A percentile compares a stretch with the other conserved stretches of the same genome.
phyloP scores from a whole-genome alignment of 202 grass and related monocot genomes.

The Dendrocalamus latiflorus region DNA sequence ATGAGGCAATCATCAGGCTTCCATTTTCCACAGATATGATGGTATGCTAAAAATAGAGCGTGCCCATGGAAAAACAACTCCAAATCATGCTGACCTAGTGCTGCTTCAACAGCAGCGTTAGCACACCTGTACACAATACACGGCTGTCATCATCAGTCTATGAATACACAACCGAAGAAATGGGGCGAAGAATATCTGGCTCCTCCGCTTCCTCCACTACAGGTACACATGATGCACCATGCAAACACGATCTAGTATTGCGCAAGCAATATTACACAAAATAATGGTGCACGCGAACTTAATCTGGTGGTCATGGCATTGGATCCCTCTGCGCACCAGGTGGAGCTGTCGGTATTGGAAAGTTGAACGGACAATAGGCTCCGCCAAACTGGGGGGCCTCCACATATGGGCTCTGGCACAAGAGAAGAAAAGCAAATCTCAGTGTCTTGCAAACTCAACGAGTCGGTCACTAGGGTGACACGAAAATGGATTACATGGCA shows the following conservation, averaged over 20 bases:
- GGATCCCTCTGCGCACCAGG: slow-evolving; percentile 73
- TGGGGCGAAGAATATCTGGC: background rate
- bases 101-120: slow-evolving; percentile 14
- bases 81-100: slow-evolving; percentile 29
- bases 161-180: slow-evolving; percentile 29
- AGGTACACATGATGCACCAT: slow-evolving; percentile 13
- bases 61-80: background rate
- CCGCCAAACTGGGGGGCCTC: slow-evolving; percentile 69
- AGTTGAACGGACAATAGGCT: slow-evolving; percentile 46
- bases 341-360: slow-evolving; percentile 88
- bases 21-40: slow-evolving; percentile 1
- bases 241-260: slow-evolving; percentile 1
- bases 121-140: slow-evolving; percentile 37
- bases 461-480: background rate
- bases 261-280: slow-evolving; percentile 23
- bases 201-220: slow-evolving; percentile 18
- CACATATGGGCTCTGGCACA: slow-evolving; percentile 86
- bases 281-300: background rate
- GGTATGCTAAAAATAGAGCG: background rate
- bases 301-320: slow-evolving; percentile 20
- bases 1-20: background rate
- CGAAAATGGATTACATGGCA: background rate
- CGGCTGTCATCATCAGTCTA: slow-evolving; percentile 25
- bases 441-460: background rate
- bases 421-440: slow-evolving; percentile 30